phyloP scores from a whole-genome alignment of 1,284 basidiomycete genomes.

The Ustilago curta region DNA sequence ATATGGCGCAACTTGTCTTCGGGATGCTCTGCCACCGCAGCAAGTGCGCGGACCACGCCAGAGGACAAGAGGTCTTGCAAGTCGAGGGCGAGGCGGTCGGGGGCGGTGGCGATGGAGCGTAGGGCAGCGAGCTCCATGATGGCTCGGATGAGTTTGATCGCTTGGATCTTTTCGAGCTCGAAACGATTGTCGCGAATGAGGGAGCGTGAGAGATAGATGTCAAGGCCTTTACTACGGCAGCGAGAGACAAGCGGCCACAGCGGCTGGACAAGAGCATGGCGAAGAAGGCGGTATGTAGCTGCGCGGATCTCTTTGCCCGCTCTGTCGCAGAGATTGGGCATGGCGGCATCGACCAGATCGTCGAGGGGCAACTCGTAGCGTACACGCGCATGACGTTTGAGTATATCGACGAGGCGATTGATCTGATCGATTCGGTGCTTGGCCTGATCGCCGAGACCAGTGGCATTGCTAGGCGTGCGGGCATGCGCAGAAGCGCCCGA shows the following conservation, averaged over 20 bases:
- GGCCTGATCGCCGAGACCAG: constrained; percentile 51
- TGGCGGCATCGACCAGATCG: constrained; percentile 78
- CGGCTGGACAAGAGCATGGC: constrained; percentile 80
- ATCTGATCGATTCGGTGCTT: constrained; percentile 69
- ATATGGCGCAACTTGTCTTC: constrained; percentile 89
- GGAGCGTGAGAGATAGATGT: constrained; percentile 88
- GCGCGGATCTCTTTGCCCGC: constrained; percentile 82
- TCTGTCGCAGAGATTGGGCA: constrained; percentile 81
- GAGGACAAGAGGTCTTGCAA: constrained; percentile 64
- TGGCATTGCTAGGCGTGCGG: constrained; percentile 54
- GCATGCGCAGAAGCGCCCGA: constrained; percentile 38
- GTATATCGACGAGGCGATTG: constrained; percentile 77
- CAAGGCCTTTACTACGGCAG: constrained; percentile 77
- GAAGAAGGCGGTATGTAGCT: constrained; percentile 85
- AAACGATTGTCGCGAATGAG: constrained; percentile 85
- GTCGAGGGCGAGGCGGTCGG: constrained; percentile 70
- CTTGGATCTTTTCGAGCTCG: constrained; percentile 90
- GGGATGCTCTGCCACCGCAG: constrained; percentile 90
- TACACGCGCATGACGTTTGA: constrained; percentile 82
- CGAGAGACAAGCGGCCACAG: constrained; percentile 70
- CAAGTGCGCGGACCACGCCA: constrained; percentile 77
- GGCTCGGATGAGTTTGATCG: constrained; percentile 88
- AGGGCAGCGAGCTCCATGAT: constrained; percentile 74
- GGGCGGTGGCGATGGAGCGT: constrained; percentile 34
- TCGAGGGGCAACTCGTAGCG: constrained; percentile 79